Conservation (phyloP, 495 filamentous ascomycete species). For the Gamarada debralockiae region DNA sequence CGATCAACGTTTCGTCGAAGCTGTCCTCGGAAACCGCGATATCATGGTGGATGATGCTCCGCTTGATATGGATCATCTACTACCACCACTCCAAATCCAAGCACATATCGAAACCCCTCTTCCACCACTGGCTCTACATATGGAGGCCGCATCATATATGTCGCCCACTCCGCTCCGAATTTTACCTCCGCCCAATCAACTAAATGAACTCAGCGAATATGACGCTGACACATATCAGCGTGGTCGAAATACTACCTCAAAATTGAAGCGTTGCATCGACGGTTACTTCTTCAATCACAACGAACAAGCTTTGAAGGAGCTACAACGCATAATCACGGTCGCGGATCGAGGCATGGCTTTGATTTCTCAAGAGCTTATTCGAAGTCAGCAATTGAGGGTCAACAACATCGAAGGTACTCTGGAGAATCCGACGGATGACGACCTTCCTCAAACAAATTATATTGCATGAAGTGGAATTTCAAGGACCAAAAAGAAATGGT, state of each 20-base stretch:
- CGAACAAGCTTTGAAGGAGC: constrained; percentile 17
- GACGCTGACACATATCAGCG: constrained; percentile 21
- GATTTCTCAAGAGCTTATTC: constrained; percentile 19
- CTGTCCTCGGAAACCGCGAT: constrained; percentile 7
- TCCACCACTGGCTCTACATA: background rate
- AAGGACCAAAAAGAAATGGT: too few relatives aligned
- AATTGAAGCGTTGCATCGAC: constrained; percentile 24
- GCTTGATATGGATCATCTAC: background rate
- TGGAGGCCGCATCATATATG: background rate
- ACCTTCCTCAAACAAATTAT: too few relatives aligned
- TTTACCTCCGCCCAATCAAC: background rate
- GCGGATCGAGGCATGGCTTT: constrained; percentile 25
- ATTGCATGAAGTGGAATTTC: too few relatives aligned
- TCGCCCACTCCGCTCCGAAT: background rate
- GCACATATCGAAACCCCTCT: background rate
- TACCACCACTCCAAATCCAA: background rate
- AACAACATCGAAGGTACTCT: too few relatives aligned
- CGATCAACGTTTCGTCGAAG: constrained; percentile 26
- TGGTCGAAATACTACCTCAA: constrained; percentile 21
- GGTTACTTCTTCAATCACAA: constrained; percentile 26
- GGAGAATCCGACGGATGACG: too few relatives aligned
- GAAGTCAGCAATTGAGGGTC: background rate
- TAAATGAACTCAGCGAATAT: constrained; percentile 3
- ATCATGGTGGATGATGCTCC: background rate
- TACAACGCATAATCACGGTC: constrained; percentile 22